Evolutionary conservation across 2,329 filamentous ascomycete species (phyloP), one percentile per base, ranked within the genome.

Genomic region (Xylariaceae sp.): DNA sequence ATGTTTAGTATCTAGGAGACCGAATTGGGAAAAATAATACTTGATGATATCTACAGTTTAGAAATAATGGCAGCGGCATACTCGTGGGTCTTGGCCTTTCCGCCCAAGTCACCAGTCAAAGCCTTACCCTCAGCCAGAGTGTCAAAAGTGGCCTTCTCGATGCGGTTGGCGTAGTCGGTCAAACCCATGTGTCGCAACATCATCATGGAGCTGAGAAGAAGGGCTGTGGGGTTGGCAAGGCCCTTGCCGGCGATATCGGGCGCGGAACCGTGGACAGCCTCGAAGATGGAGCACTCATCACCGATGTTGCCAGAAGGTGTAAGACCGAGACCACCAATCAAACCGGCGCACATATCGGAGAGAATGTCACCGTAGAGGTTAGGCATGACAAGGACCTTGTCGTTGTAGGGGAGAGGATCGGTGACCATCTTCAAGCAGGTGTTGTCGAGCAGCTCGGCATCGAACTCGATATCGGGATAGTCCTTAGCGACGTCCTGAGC

Each of bases 291-390:
- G 85, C 90, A 97, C 78, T 95, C 88, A 73, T 96, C 90, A 72
- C 90, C 93, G 66, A 96, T 97, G 82, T 98, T 98, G 65, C 92
- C 93, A 32, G 92, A 97, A 56, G 93, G 93, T 32, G 93, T 96
- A 42, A 98, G 83, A 69, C 93, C 93, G 55, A 98, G 86, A 72
- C 93, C 93, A 68, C 93, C 93, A 64, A 98, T 97, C 60, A 98
- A 80, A 75, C 93, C 93, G 63, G 93, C 93, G 77, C 93, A 97
- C 89, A 97, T 95, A 72, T 98, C 93, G 65, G 92, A 97, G 57
- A 98, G 82, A 79, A 98, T 98, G 75, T 97, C 93, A 72, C 93
- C 93, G 79, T 97, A 98, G 63, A 97, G 80, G 80, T 98, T 98
- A 70, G 93, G 93, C 83, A 86, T 86, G 72, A 98, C 93, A 47